Base-by-base conservation (phyloP, 805 yeast genomes). In the Zygosaccharomyces gambellarensis region DNA sequence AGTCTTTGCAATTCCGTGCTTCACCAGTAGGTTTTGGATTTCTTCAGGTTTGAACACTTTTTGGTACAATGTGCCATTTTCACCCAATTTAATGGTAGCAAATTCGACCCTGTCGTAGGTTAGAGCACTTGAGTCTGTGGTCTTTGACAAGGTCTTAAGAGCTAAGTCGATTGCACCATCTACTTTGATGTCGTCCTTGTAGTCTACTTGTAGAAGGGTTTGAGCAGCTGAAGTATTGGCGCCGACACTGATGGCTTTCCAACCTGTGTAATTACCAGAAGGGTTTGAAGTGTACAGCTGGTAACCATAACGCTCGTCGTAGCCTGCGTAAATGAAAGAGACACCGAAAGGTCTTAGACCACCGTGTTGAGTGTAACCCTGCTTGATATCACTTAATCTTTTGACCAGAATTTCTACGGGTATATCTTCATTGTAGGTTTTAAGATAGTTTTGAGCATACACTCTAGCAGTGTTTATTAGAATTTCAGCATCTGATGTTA, bases 271-370 rank as follows among this genome's bases (percentile, higher is more conserved):
- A 71, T 94, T 94, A 25, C 99, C 99, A 0, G 96, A 87, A 11
- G 99, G 99, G 67, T 94, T 94, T 22, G 96, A 86, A 5, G 97
- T 90, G 72, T 84, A 94, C 57, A 94, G 75, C 70, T 94, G 99
- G 75, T 85, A 94, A 29, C 90, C 90, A 61, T 83, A 84, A 62
- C 88, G 74, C 47, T 89, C 92, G 67, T 94, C 99, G 64, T 83
- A 85, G 6, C 99, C 99, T 5, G 98, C 99, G 64, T 87, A 94
- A 52, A 94, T 80, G 70, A 94, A 90, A 46, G 96, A 86, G 36
- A 94, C 99, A 63, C 99, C 99, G 68, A 90, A 94, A 19, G 99
- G 99, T 70, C 99, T 85, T 63, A 94, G 78, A 32, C 99, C 99
- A 65, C 99, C 99, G 65, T 87, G 96, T 70, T 94, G 99, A 6